Percentiles rank a stretch among this genome's conserved stretches.
phyloP scores from a whole-genome alignment of 768 basidiomycete genomes.

The Rossbeevera mucosa region DNA sequence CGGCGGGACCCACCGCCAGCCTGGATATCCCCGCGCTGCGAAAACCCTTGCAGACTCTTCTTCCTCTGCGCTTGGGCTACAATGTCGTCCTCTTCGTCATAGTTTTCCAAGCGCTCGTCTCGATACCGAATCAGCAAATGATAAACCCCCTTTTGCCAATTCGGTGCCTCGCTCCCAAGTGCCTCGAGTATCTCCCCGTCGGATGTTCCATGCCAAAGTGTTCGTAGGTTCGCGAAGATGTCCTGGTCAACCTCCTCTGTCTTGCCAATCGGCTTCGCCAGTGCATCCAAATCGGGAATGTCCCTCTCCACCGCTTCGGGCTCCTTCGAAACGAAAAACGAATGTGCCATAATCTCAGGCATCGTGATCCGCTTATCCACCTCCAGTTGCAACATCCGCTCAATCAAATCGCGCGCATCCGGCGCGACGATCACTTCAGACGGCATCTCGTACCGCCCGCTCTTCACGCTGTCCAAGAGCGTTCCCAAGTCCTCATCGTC shows the following conservation, averaged over 20 bases:
- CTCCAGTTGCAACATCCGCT: conserved; percentile 76
- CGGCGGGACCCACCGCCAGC: conserved; percentile 5
- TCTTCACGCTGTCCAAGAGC: conserved; percentile 77
- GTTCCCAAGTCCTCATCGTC: conserved; percentile 79
- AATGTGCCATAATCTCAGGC: conserved; percentile 72
- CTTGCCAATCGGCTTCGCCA: conserved; percentile 62
- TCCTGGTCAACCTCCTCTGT: conserved; percentile 76
- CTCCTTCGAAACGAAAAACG: conserved; percentile 63
- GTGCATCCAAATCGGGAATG: conserved; percentile 59
- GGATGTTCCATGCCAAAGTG: conserved; percentile 82
- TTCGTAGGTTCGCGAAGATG: conserved; percentile 84
- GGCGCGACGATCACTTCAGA: conserved; percentile 50
- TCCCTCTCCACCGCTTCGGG: conserved; percentile 40
- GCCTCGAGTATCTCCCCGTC: conserved; percentile 71
- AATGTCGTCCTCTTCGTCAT: conserved; percentile 62
- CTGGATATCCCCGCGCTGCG: conserved; percentile 24
- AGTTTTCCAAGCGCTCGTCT: conserved; percentile 65
- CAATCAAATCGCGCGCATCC: conserved; percentile 71
- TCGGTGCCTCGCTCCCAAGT: conserved; percentile 62
- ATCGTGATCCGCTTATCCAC: conserved; percentile 76
- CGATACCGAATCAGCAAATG: conserved; percentile 85
- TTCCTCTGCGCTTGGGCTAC: conserved; percentile 31
- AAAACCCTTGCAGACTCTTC: conserved; percentile 34
- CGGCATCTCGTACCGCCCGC: conserved; percentile 73
- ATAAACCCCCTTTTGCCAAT: conserved; percentile 97